Evolutionary conservation across 1,139 yeast species (phyloP).

Genomic region (Pneumocystis wakefieldiae): DNA sequence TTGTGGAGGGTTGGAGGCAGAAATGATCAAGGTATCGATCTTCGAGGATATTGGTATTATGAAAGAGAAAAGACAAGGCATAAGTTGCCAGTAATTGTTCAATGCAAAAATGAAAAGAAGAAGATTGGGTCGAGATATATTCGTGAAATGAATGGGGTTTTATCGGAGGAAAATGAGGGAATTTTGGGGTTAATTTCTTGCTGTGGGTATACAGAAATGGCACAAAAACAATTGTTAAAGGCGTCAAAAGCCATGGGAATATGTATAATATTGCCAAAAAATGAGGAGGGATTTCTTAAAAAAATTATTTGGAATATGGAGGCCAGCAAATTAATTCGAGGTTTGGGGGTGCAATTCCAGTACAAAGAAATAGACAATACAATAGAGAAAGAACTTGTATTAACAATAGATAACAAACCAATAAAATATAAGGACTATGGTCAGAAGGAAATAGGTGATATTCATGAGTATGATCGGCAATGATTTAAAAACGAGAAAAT

Average conservation of each 20-base stretch:
- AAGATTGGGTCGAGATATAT: slow-evolving; percentile 13
- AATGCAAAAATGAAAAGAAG: slow-evolving; percentile 14
- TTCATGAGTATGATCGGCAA: not conserved
- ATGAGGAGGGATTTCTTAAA: slow-evolving; percentile 9
- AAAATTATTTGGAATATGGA: slow-evolving; percentile 14
- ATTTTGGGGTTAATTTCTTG: slow-evolving; percentile 14
- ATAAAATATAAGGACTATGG: not conserved
- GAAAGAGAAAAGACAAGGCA: not conserved
- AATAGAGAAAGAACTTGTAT: not conserved
- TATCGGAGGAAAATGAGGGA: slow-evolving; percentile 1
- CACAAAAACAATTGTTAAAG: slow-evolving; percentile 6
- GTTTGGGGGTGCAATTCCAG: not conserved
- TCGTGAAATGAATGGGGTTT: slow-evolving; percentile 16
- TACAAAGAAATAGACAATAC: not conserved
- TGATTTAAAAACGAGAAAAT: not conserved
- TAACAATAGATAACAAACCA: not conserved
- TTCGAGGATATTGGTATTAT: slow-evolving; percentile 14
- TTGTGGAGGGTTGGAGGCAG: slow-evolving; percentile 16
- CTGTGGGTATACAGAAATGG: slow-evolving; percentile 11
- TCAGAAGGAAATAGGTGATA: not conserved
- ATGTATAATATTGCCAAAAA: slow-evolving; percentile 6
- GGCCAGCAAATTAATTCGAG: slow-evolving; percentile 8
- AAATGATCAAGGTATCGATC: slow-evolving; percentile 16
- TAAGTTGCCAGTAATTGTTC: slow-evolving; percentile 11
- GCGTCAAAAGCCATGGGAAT: slow-evolving; percentile 12